Conservation (phyloP, 768 basidiomycete species). For the Holtermanniella nyarrowii region DNA sequence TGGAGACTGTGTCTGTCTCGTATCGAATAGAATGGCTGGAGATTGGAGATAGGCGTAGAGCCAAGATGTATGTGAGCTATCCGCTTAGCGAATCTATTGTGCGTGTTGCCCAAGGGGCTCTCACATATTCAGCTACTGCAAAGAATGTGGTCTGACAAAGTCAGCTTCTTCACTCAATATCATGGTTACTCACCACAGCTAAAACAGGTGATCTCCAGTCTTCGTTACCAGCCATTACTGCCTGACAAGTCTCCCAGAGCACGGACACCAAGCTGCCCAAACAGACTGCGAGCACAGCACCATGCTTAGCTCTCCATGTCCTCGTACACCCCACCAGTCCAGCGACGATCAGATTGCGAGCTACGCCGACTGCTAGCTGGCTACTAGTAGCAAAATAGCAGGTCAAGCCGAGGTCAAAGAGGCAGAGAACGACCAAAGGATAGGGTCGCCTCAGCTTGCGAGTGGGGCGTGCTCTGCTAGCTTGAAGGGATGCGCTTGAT, state of each 20-base stretch:
- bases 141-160: too few species aligned
- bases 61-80: too few species aligned
- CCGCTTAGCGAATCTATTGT: too few species aligned
- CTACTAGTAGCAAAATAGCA: background rate
- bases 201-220: too few species aligned
- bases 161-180: too few species aligned
- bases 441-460: background rate
- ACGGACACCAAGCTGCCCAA: background rate
- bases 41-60: too few species aligned
- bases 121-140: too few species aligned
- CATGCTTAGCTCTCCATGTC: background rate
- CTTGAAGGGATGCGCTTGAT: too few species aligned
- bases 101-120: too few species aligned
- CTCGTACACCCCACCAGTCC: background rate
- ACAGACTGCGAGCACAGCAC: too few species aligned
- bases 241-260: background rate
- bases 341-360: too few species aligned
- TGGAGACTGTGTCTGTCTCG: background rate
- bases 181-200: too few species aligned
- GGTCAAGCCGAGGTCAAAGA: background rate
- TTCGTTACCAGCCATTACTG: background rate
- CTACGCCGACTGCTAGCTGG: background rate
- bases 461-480: background rate
- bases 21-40: background rate
- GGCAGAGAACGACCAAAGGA: background rate